Percentiles rank a stretch among this genome's conserved stretches.
phyloP scores from a whole-genome alignment of 2,329 filamentous ascomycete species.

The Monilinia fructigena region DNA sequence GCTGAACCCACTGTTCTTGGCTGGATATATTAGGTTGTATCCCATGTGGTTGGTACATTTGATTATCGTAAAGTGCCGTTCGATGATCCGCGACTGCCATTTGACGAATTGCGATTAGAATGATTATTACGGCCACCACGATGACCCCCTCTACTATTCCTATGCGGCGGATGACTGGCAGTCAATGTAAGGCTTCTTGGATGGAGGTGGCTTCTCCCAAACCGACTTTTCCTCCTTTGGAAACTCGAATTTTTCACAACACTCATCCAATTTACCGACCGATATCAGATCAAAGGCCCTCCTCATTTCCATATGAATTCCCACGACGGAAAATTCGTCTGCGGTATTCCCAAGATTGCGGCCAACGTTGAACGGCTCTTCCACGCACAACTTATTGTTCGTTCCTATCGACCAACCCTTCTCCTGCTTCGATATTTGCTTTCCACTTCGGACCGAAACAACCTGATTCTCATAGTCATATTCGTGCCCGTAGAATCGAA shows the following conservation, averaged over 20 bases:
- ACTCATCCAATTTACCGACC: slow-evolving; percentile 74
- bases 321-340: slow-evolving; percentile 90
- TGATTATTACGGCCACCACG: slow-evolving; percentile 34
- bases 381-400: slow-evolving; percentile 87
- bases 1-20: slow-evolving; percentile 40
- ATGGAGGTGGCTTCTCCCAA: slow-evolving; percentile 56
- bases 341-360: slow-evolving; percentile 95
- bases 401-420: slow-evolving; percentile 82
- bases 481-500: slow-evolving; percentile 90
- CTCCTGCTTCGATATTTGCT: slow-evolving; percentile 73
- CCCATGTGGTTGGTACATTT: slow-evolving; percentile 31
- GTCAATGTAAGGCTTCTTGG: slow-evolving; percentile 50
- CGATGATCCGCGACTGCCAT: slow-evolving; percentile 38
- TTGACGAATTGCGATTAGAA: slow-evolving; percentile 36
- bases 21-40: slow-evolving; percentile 32
- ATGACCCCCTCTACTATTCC: slow-evolving; percentile 36
- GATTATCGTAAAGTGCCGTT: slow-evolving; percentile 39
- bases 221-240: slow-evolving; percentile 66
- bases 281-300: slow-evolving; percentile 82
- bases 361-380: slow-evolving; percentile 89
- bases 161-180: slow-evolving; percentile 56
- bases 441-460: slow-evolving; percentile 81
- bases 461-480: slow-evolving; percentile 84
- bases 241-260: slow-evolving; percentile 84
- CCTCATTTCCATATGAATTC: slow-evolving; percentile 84